Evolutionary conservation across 495 filamentous ascomycete species (phyloP).

Genomic region (Neurospora sp.): DNA sequence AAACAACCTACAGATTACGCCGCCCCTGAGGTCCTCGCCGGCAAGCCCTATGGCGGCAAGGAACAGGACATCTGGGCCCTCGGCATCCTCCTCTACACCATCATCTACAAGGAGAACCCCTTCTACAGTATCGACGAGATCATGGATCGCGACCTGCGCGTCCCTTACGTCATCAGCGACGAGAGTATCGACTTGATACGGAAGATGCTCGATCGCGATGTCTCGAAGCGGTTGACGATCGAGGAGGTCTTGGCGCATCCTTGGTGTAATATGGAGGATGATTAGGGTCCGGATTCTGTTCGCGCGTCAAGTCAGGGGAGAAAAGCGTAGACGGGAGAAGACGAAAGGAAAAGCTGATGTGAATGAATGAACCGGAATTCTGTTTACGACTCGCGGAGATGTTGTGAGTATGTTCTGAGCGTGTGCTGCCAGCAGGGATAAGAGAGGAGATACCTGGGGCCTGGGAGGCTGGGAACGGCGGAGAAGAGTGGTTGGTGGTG

Average conservation of each 20-base stretch:
- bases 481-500: not conserved
- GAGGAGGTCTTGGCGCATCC: constrained; percentile 75
- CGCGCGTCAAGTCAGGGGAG: not conserved
- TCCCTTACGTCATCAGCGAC: constrained; percentile 87
- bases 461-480: not conserved
- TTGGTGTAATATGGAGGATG: constrained; percentile 48
- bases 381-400: not conserved
- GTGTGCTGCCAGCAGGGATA: not conserved
- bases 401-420: not conserved
- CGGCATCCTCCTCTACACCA: constrained; percentile 96
- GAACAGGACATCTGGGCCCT: constrained; percentile 98
- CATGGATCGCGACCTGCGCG: constrained; percentile 87
- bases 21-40: constrained; percentile 91
- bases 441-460: not conserved
- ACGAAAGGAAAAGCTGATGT: not conserved
- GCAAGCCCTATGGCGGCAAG: constrained; percentile 85
- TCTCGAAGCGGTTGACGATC: constrained; percentile 70
- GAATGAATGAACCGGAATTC: not conserved
- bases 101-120: constrained; percentile 98
- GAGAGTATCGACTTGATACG: constrained; percentile 83
- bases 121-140: constrained; percentile 99
- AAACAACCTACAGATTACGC: constrained; percentile 65
- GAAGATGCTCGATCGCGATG: constrained; percentile 83
- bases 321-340: not conserved
- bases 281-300: not conserved